Evolutionary conservation across 768 basidiomycete species (phyloP), one percentile per base, ranked within the genome.

Genomic region (Galerina marginata): DNA sequence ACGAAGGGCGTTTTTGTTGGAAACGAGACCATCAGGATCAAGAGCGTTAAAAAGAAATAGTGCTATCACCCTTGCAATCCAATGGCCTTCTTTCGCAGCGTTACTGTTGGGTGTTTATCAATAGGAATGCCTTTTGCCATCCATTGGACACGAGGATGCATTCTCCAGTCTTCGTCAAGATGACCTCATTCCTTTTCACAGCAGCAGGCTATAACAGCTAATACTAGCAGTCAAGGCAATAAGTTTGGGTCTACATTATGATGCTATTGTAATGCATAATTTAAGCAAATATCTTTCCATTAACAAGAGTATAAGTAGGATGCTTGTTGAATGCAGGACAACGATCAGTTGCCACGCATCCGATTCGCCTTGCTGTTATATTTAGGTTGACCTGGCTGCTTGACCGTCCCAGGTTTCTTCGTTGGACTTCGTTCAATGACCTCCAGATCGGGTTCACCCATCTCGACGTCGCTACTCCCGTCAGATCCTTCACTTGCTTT

Each of bases 41-140:
- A 93, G 79, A 87, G 87, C 63, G 89, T 95, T 60, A 96, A 95
- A 82, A 98, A 96, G 86, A 97, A 97, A 81, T 97, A 93, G 83
- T 75, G 43, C 25, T 51, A 2, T 49, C 50, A 39, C 29, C 25
- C 46, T 26, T 20, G 43, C 39, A 59, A 48, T 56, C 38, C 14
- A 50, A 47, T 59, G 43, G 25, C 51, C 25, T 49, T 20, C 40
- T 36, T 25, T 46, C 38, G 36, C 54, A 20, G 29, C 23, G 25
- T 48, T 39, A 25, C 39, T 40, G 16, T 39, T 33, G 29, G 29
- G 29, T 33, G 20, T 20, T 20, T 20, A 20, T 20, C 20, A 20
- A 20, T 20, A 20, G 20, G 5, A 33, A 33, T 33, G 29, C 29
- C 7, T 33, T 33, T 20, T 20, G 20, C 20, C 20, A 20, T 20